Percentiles rank a stretch among this genome's conserved stretches.
Conservation (phyloP, 371 early-diverging fungal genomes). For the Batkoa obscura region DNA sequence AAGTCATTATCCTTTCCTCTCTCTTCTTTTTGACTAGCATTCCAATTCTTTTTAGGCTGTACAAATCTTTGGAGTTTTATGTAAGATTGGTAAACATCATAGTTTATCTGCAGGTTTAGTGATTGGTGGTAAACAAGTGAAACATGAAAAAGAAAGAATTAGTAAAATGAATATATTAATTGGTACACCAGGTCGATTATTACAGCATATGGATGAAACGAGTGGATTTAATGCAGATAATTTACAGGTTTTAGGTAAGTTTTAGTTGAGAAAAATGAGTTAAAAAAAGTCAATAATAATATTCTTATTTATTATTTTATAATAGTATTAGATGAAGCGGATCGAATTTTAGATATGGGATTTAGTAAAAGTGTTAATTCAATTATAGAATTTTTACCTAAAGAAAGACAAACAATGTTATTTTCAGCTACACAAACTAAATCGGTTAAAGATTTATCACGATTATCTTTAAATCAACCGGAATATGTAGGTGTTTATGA, state of each 20-base stretch:
- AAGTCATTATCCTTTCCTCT: background rate
- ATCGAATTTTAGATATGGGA: conserved; percentile 86
- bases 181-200: conserved; percentile 92
- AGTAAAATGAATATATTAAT: conserved; percentile 85
- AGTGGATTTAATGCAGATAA: conserved; percentile 70
- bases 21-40: background rate
- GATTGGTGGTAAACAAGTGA: conserved; percentile 90
- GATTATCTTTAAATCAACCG: conserved; percentile 71
- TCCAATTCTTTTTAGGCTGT: background rate
- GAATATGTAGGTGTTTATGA: conserved; percentile 92
- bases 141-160: conserved; percentile 73
- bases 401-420: conserved; percentile 71
- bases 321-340: conserved; percentile 93
- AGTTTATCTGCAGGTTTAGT: conserved; percentile 87
- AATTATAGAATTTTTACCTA: conserved; percentile 79
- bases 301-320: background rate
- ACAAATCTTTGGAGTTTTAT: conserved; percentile 82
- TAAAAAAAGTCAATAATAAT: background rate
- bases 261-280: too few relatives aligned
- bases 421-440: conserved; percentile 96
- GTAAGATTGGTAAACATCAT: conserved; percentile 68
- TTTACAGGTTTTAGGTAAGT: conserved; percentile 52
- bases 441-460: conserved; percentile 81
- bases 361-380: conserved; percentile 89
- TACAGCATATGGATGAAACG: conserved; percentile 96